Evolutionary conservation across 768 basidiomycete genomes (phyloP).

Genomic region (Hydnomerulius pinastri): DNA sequence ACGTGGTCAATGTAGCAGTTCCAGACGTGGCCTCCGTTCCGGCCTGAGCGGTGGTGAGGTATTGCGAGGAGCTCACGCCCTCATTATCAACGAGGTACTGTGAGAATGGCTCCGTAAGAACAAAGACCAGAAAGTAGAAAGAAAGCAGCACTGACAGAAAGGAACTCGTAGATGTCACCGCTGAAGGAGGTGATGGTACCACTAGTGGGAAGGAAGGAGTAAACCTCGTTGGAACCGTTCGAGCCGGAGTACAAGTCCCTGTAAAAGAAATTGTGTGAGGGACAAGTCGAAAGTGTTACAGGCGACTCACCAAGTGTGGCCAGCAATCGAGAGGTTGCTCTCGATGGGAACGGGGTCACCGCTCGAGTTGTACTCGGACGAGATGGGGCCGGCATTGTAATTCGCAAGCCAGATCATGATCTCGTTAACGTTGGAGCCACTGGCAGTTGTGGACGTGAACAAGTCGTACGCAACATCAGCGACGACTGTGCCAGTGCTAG

Average conservation of each 20-base stretch:
- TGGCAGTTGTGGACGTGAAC: slow-evolving; percentile 55
- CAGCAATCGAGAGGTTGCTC: slow-evolving; percentile 44
- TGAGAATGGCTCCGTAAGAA: not conserved
- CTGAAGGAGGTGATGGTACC: slow-evolving; percentile 48
- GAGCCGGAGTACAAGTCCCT: slow-evolving; percentile 58
- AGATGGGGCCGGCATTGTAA: slow-evolving; percentile 60
- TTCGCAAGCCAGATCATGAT: slow-evolving; percentile 72
- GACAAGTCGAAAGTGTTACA: not conserved
- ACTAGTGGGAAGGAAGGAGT: slow-evolving; percentile 45
- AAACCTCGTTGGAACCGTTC: slow-evolving; percentile 56
- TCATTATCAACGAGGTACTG: slow-evolving; percentile 55
- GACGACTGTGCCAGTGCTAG: slow-evolving; percentile 41
- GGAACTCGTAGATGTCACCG: slow-evolving; percentile 54
- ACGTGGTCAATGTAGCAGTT: slow-evolving; percentile 57
- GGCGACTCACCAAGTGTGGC: slow-evolving; percentile 46
- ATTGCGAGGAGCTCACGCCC: slow-evolving; percentile 52
- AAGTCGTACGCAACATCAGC: slow-evolving; percentile 64
- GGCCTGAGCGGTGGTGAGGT: slow-evolving; percentile 57
- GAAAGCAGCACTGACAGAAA: slow-evolving; percentile 37
- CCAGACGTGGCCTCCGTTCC: slow-evolving; percentile 66
- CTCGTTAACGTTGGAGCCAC: slow-evolving; percentile 46
- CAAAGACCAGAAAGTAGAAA: not conserved
- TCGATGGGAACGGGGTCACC: slow-evolving; percentile 51
- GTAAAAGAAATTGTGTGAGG: not conserved
- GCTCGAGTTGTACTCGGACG: slow-evolving; percentile 42